Evolutionary conservation across 176 grass and related monocot genomes (phyloP), one percentile per base, ranked within the genome.

Genomic region (Raddia distichophylla): DNA sequence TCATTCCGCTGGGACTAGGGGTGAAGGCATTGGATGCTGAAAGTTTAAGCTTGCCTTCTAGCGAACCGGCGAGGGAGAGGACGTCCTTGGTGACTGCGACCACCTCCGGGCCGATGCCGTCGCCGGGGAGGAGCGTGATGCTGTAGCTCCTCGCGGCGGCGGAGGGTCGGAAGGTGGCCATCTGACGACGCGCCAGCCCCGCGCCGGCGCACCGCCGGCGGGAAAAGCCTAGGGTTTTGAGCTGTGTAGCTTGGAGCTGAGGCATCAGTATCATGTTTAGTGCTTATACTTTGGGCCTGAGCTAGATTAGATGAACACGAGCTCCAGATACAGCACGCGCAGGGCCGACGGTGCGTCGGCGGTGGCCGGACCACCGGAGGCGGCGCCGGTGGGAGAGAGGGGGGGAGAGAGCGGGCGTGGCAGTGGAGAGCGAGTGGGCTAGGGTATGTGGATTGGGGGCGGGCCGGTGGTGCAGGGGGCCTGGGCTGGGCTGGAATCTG

Each of bases 21-120:
- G 15, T 61, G 12, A 48, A 60, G 12, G 53, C 8, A 10, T 32
- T 37, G 42, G 3, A 34, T 3, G 22, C 14, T 16, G 5, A 65
- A 22, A 2, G 6, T 27, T 45, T 7, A 11, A 14, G 27, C 55
- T 52, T 84, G 51, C 95, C 95, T 95, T 95, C 86, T 14, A 89
- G 82, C 33, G 92, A 81, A 45, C 90, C 92, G 5, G 75, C 86
- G 66, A 86, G 78, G 89, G 90, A 89, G 40, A 98, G 88, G 8
- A 93, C 90, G 64, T 95, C 92, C 84, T 95, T 93, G 81, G 95
- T 88, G 62, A 98, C 86, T 11, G 95, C 90, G 51, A 98, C 92
- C 83, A 98, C 95, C 86, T 98, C 95, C 0, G 95, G 95, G 50
- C 95, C 95, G 57, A 98, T 98, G 59, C 95, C 95, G 15, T 98